These are phyloP conservation scores for Cucurbita pepo DNA, from an alignment of 306 rosid genomes.

Conservation along the genomic window DNA sequence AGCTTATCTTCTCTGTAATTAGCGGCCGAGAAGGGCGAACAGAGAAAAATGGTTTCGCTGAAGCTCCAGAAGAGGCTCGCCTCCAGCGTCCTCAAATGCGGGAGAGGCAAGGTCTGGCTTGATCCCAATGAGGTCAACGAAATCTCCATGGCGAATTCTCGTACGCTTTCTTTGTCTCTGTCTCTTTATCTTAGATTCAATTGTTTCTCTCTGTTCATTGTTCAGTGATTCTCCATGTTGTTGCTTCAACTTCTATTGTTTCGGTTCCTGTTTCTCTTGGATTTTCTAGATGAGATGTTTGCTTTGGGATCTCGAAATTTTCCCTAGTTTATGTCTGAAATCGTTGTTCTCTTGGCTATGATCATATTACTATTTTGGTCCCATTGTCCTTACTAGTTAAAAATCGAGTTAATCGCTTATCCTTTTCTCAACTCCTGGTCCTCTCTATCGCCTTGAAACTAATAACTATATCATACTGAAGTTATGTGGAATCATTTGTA, in stretches of 20 bases:
- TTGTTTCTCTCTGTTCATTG: not conserved
- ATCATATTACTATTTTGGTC: not conserved
- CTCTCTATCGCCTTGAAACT: not conserved
- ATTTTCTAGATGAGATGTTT: not conserved
- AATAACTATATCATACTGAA: not conserved
- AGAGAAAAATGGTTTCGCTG: conserved; percentile 53
- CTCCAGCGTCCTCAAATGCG: conserved; percentile 85
- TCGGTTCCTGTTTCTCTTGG: not conserved
- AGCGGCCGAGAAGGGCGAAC: not conserved
- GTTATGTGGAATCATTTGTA: not conserved
- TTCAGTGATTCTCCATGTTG: not conserved
- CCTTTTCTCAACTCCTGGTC: not conserved
- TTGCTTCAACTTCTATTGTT: not conserved
- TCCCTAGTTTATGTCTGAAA: not conserved
- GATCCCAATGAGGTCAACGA: conserved; percentile 87
- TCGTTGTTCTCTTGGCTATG: not conserved
- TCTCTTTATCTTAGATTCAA: not conserved
- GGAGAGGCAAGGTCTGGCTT: conserved; percentile 90
- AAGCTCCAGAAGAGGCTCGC: conserved; percentile 89
- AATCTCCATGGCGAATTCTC: conserved; percentile 96
- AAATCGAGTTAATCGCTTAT: not conserved
- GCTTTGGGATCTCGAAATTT: not conserved
- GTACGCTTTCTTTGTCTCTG: conserved; percentile 14
- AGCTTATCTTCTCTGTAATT: not conserved
- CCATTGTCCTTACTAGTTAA: not conserved